Evolutionary conservation across 2,329 filamentous ascomycete genomes (phyloP).

Genomic region (Blastomyces silverae): DNA sequence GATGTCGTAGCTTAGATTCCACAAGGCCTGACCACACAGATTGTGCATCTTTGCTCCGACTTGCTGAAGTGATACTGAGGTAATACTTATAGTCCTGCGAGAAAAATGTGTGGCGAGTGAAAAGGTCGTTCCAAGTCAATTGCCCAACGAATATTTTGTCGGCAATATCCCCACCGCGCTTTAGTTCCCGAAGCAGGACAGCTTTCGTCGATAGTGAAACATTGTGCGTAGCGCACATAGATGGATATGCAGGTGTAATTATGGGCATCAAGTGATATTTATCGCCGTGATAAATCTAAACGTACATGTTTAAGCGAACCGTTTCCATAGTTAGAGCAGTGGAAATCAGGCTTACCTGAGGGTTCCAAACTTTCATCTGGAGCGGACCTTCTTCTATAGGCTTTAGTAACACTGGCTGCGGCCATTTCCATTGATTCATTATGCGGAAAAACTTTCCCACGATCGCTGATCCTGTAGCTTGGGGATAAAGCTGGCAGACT

Average conservation of each 20-base stretch:
- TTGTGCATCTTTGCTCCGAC: slow-evolving; percentile 74
- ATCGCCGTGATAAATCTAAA: slow-evolving; percentile 68
- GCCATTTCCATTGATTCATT: slow-evolving; percentile 88
- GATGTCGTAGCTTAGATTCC: slow-evolving; percentile 82
- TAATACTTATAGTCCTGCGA: slow-evolving; percentile 93
- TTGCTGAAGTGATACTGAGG: slow-evolving; percentile 76
- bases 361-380: slow-evolving; percentile 88
- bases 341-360: slow-evolving; percentile 54
- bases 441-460: slow-evolving; percentile 92
- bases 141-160: slow-evolving; percentile 72
- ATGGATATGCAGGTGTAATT: slow-evolving; percentile 94
- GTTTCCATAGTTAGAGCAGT: background rate
- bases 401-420: slow-evolving; percentile 85
- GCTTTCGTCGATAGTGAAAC: slow-evolving; percentile 78
- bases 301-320: background rate
- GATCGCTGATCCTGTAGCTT: slow-evolving; percentile 79
- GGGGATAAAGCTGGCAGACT: slow-evolving; percentile 92
- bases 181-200: slow-evolving; percentile 76
- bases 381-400: slow-evolving; percentile 74
- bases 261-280: slow-evolving; percentile 91
- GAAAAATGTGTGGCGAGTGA: slow-evolving; percentile 88
- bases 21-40: slow-evolving; percentile 86
- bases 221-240: slow-evolving; percentile 96
- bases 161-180: slow-evolving; percentile 68
- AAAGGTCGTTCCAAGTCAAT: slow-evolving; percentile 77